Conservation (phyloP, 148 eudicot species). For the Persicaria tinctoria region DNA sequence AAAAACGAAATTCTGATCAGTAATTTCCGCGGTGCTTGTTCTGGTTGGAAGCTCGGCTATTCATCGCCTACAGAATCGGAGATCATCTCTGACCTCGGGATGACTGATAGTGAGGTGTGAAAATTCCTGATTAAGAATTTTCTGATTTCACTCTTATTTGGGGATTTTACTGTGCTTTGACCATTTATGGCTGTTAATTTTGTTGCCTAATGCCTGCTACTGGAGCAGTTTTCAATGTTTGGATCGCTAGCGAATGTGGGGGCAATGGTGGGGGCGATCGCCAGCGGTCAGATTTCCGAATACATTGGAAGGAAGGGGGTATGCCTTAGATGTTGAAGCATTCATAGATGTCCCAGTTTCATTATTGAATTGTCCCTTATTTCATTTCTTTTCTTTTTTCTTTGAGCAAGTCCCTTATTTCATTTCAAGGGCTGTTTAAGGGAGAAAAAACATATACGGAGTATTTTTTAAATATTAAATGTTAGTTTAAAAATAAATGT, state of each 20-base stretch:
- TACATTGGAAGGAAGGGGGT: constrained; percentile 92
- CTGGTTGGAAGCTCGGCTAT: constrained; percentile 58
- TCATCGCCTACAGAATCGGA: constrained; percentile 76
- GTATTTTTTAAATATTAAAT: too few species aligned
- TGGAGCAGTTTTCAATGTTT: constrained; percentile 63
- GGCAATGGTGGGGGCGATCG: constrained; percentile 91
- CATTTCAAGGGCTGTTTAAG: background rate
- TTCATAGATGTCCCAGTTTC: too few species aligned
- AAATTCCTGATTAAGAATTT: background rate
- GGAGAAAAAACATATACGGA: background rate
- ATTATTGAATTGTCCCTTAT: background rate
- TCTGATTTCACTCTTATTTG: background rate
- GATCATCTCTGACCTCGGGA: constrained; percentile 56
- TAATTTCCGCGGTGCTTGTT: background rate
- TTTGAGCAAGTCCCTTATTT: background rate
- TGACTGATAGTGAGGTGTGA: constrained; percentile 60
- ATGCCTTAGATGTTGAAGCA: constrained; percentile 9
- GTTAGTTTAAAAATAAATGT: too few species aligned
- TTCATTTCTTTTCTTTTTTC: background rate
- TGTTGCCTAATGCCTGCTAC: background rate
- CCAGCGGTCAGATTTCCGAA: constrained; percentile 86
- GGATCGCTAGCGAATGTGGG: constrained; percentile 90
- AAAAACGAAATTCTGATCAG: background rate
- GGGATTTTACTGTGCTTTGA: background rate
- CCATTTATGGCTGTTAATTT: background rate